Conservation (phyloP, 1,139 yeast species). For the Eremothecium coryli region DNA sequence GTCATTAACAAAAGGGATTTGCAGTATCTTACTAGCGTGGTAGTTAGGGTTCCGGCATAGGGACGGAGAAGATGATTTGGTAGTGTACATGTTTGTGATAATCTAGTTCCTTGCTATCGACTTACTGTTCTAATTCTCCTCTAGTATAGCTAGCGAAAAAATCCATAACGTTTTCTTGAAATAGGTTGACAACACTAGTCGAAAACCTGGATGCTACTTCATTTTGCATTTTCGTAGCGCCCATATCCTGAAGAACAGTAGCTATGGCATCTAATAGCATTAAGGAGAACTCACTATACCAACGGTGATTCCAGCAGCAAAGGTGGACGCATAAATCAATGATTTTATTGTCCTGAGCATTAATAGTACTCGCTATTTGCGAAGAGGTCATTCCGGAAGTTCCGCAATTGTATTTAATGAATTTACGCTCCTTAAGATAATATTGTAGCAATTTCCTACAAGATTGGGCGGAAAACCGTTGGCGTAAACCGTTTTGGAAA, state of each 20-base stretch:
- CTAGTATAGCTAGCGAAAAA: constrained; percentile 25
- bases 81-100: too few species aligned
- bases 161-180: constrained; percentile 29
- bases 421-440: constrained; percentile 38
- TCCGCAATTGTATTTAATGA: constrained; percentile 18
- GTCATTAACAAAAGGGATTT: too few species aligned
- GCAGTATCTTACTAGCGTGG: too few species aligned
- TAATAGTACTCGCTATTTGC: constrained; percentile 36
- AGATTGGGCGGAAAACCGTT: constrained; percentile 74
- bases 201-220: constrained; percentile 68
- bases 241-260: constrained; percentile 63
- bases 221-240: constrained; percentile 64
- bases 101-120: too few species aligned
- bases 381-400: constrained; percentile 26
- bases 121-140: too few species aligned
- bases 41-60: too few species aligned
- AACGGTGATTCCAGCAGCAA: constrained; percentile 91
- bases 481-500: constrained; percentile 59
- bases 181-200: constrained; percentile 30
- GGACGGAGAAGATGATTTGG: too few species aligned
- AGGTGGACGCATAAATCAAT: constrained; percentile 67
- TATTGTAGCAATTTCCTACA: constrained; percentile 65
- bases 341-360: constrained; percentile 49
- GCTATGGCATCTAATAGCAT: constrained; percentile 46
- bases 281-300: constrained; percentile 90